Conservation (phyloP, 148 eudicot species). For the Silene uniflora region DNA sequence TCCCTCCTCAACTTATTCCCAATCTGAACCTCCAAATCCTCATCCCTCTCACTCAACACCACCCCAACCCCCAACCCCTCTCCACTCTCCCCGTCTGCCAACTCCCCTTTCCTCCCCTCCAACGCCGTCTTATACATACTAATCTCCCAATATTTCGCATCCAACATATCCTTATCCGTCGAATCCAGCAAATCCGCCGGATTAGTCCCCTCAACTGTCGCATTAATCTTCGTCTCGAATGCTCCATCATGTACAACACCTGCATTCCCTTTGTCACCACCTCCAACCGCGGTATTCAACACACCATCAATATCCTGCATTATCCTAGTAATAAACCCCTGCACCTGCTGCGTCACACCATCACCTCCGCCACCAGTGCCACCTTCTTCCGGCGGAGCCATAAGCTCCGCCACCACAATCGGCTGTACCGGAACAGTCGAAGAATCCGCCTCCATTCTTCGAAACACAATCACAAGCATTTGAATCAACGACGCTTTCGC, state of each 20-base stretch:
- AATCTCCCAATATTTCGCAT: slow-evolving; percentile 98
- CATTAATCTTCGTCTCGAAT: slow-evolving; percentile 64
- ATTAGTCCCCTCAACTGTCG: slow-evolving; percentile 86
- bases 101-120: slow-evolving; percentile 92
- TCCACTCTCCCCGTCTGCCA: slow-evolving; percentile 62
- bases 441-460: slow-evolving; percentile 97
- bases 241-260: slow-evolving; percentile 74
- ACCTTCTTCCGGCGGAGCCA: slow-evolving; percentile 74
- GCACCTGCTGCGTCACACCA: slow-evolving; percentile 75
- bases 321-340: slow-evolving; percentile 84
- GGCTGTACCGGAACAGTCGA: slow-evolving; percentile 85
- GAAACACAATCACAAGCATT: slow-evolving; percentile 91
- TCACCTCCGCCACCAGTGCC: slow-evolving; percentile 50
- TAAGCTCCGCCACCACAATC: slow-evolving; percentile 96
- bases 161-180: slow-evolving; percentile 98
- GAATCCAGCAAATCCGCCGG: slow-evolving; percentile 97
- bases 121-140: slow-evolving; percentile 95
- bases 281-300: slow-evolving; percentile 39
- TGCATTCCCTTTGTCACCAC: slow-evolving; percentile 26
- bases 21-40: slow-evolving; percentile 91
- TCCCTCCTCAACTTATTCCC: slow-evolving; percentile 94
- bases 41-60: slow-evolving; percentile 54
- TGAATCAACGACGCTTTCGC: slow-evolving; percentile 92
- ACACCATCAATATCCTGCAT: slow-evolving; percentile 86
- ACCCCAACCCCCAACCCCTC: slow-evolving; percentile 2